Conservation (phyloP, 306 rosid species). For the Ormosia semicastrata region DNA sequence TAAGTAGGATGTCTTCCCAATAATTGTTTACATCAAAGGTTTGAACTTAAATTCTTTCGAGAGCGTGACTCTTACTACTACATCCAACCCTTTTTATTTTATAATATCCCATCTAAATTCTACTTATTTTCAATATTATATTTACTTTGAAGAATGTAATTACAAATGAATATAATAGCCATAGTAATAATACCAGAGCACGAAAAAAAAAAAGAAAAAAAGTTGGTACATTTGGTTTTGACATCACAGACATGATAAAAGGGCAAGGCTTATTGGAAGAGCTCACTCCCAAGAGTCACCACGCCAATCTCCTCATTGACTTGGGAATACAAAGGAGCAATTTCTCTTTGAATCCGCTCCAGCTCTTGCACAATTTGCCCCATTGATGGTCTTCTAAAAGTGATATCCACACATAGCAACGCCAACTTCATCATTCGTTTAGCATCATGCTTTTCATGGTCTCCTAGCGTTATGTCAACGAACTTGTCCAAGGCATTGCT, state of each 20-base stretch:
- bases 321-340: slow-evolving; percentile 38
- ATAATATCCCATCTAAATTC: not conserved
- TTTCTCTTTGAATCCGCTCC: slow-evolving; percentile 47
- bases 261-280: slow-evolving; percentile 43
- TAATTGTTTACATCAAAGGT: too few relatives aligned
- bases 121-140: not conserved
- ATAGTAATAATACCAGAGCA: slow-evolving; percentile 1
- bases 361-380: slow-evolving; percentile 45
- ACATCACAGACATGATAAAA: not conserved
- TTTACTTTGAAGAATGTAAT: slow-evolving; percentile 31
- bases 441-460: slow-evolving; percentile 33
- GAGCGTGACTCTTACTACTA: too few relatives aligned
- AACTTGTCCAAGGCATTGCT: slow-evolving; percentile 33
- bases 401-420: slow-evolving; percentile 35
- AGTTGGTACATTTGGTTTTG: not conserved
- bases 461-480: slow-evolving; percentile 45
- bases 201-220: slow-evolving; percentile 29
- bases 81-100: too few relatives aligned
- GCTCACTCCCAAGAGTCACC: slow-evolving; percentile 81
- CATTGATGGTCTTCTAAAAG: slow-evolving; percentile 51
- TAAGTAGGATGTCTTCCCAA: too few relatives aligned
- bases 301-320: slow-evolving; percentile 46
- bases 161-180: slow-evolving; percentile 23
- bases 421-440: slow-evolving; percentile 46
- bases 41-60: too few relatives aligned